Conservation (phyloP, 345 rosid species). For the Dovyalis caffra region DNA sequence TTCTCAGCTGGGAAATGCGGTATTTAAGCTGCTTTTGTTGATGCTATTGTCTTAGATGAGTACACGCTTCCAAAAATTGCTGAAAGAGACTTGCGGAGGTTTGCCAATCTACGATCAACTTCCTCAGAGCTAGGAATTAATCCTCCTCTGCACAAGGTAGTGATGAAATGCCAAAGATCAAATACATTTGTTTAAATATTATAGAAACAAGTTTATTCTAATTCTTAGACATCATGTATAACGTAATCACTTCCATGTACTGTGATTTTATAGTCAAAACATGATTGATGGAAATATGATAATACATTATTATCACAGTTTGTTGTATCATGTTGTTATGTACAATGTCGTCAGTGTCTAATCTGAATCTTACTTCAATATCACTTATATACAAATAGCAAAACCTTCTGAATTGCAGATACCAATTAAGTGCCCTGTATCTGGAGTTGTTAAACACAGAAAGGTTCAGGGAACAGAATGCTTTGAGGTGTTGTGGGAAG, state of each 20-base stretch:
- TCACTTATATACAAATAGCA: neutral
- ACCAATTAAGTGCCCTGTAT: conserved; percentile 72
- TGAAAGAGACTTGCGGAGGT: conserved; percentile 75
- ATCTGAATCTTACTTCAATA: neutral
- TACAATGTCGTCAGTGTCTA: neutral
- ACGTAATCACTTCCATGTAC: neutral
- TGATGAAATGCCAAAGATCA: neutral
- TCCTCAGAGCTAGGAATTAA: conserved; percentile 48
- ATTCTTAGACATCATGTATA: neutral
- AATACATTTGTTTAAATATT: too few relatives aligned
- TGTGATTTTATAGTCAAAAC: neutral
- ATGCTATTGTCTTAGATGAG: conserved; percentile 49
- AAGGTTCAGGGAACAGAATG: conserved; percentile 70
- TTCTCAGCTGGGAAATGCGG: too few relatives aligned
- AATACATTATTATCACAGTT: neutral
- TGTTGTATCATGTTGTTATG: neutral
- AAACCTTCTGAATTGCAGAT: conserved; percentile 41
- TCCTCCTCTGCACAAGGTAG: conserved; percentile 51
- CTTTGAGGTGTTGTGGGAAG: conserved; percentile 80
- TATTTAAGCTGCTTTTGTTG: too few relatives aligned
- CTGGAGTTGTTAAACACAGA: conserved; percentile 61
- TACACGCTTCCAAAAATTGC: conserved; percentile 90
- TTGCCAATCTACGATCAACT: conserved; percentile 54
- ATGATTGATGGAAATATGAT: neutral
- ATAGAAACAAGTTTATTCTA: too few relatives aligned